Base-by-base conservation (phyloP, 73 alveolate species). In the Blepharisma stoltei region DNA sequence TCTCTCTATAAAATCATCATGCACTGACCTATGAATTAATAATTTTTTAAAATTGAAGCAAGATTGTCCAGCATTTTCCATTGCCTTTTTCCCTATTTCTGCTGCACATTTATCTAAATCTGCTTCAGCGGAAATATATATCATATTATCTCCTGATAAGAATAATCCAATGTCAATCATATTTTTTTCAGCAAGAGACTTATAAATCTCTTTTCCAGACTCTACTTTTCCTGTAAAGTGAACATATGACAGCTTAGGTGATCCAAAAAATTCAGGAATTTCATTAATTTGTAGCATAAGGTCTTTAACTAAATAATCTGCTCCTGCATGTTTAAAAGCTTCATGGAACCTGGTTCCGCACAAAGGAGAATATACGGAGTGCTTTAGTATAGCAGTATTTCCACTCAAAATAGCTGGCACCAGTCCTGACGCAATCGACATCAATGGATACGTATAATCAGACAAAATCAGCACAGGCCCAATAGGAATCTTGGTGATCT, bases 361-460 rank as follows among this genome's bases (percentile, higher is more conserved):
- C 47, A 54, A 49, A 6, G 88, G 88, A 25, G 88, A 23, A 23
- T 81, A 8, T 6, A 83, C 78, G 38, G 41, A 52, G 49, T 70
- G 84, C 43, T 81, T 81, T 8, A 81, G 6, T 8, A 81, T 49
- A 1, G 50, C 71, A 6, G 88, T 55, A 27, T 81, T 81, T 1
- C 88, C 88, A n/a, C 70, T 6, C 7, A 81, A 49, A 8, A 81
- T 41, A 6, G 88, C 88, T 0, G 88, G 88, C 7, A 81, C 80
- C 52, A 81, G 53, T 18, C 48, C 68, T 20, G 66, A 54, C 18
- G 67, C 60, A 9, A 37, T 37, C 49, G 76, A 11, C 27, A 81
- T 38, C 50, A 81, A 21, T 14, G 88, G 88, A 71, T 69, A 71
- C 27, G 52, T 71, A 71, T 38, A 73, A 71, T 76, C 38, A 14